These are phyloP conservation scores for Hanseniaspora singularis DNA, from an alignment of 805 yeast genomes.

Conservation along the genomic window DNA sequence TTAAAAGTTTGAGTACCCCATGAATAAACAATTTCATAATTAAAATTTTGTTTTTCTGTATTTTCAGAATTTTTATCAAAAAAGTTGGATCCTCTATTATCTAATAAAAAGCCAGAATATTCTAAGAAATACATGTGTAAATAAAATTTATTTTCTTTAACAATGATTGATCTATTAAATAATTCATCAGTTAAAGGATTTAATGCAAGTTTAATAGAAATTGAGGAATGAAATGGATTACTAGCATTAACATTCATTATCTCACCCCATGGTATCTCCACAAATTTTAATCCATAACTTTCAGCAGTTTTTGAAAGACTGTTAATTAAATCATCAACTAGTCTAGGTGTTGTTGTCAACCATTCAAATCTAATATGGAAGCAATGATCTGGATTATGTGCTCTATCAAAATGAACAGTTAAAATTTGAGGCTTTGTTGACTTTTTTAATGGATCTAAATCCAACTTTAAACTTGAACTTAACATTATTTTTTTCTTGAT, in stretches of 20 bases:
- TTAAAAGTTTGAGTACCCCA: slow-evolving; percentile 84
- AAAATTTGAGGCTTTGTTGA: slow-evolving; percentile 70
- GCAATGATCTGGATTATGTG: slow-evolving; percentile 90
- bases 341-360: slow-evolving; percentile 78
- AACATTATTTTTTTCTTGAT: slow-evolving; percentile 36
- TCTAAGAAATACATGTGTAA: slow-evolving; percentile 68
- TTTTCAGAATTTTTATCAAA: slow-evolving; percentile 35
- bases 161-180: slow-evolving; percentile 28
- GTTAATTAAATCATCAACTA: slow-evolving; percentile 65
- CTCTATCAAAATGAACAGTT: slow-evolving; percentile 77
- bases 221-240: slow-evolving; percentile 83
- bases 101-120: slow-evolving; percentile 63
- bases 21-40: slow-evolving; percentile 63
- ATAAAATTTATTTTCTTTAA: slow-evolving; percentile 46
- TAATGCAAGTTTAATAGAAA: slow-evolving; percentile 51
- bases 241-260: slow-evolving; percentile 59
- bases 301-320: slow-evolving; percentile 77
- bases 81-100: slow-evolving; percentile 61
- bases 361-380: slow-evolving; percentile 86
- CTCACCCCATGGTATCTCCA: slow-evolving; percentile 88
- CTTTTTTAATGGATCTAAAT: slow-evolving; percentile 60
- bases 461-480: slow-evolving; percentile 53
- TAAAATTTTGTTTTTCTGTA: slow-evolving; percentile 16
- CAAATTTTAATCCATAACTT: slow-evolving; percentile 64
- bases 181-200: slow-evolving; percentile 67